These are phyloP conservation scores for Sabuloglossum arenarium DNA, from an alignment of 495 filamentous ascomycete species.

Conservation along the genomic window DNA sequence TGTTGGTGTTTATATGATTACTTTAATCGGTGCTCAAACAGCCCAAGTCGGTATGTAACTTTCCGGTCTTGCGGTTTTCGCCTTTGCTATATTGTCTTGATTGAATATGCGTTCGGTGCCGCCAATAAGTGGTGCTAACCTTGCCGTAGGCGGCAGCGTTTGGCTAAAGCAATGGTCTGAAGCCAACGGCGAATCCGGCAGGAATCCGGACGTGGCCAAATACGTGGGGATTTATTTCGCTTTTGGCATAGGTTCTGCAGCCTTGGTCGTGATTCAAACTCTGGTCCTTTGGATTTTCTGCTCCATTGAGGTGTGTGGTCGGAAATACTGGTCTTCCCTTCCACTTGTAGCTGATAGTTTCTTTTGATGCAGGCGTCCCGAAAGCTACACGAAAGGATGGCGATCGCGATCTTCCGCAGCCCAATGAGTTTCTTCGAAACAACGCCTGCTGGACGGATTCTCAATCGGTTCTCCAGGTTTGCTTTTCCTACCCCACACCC, in stretches of 20 bases:
- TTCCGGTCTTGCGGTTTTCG: neutral
- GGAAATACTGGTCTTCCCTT: neutral
- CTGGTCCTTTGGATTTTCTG: conserved; percentile 98
- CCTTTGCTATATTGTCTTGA: too few species aligned
- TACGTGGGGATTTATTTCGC: conserved; percentile 91
- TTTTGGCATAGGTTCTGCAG: conserved; percentile 75
- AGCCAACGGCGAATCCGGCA: conserved; percentile 38
- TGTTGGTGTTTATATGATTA: conserved; percentile 58
- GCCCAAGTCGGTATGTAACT: conserved; percentile 37
- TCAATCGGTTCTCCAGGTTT: conserved; percentile 89
- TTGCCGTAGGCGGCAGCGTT: conserved; percentile 38
- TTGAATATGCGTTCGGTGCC: neutral
- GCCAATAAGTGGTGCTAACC: neutral
- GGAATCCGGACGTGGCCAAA: conserved; percentile 59
- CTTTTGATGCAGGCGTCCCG: conserved; percentile 45
- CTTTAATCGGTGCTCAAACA: conserved; percentile 60
- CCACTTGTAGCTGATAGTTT: neutral
- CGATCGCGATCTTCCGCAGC: conserved; percentile 88
- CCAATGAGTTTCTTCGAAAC: conserved; percentile 99
- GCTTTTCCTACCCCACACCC: conserved; percentile 9
- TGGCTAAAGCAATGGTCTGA: conserved; percentile 95
- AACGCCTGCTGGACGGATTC: conserved; percentile 86
- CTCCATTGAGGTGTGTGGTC: conserved; percentile 62
- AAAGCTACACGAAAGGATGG: conserved; percentile 96
- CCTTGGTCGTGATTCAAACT: conserved; percentile 75